Percentiles rank a stretch among this genome's conserved stretches.
Conservation (phyloP, 2,329 filamentous ascomycete species). For the Beauveria sp. region DNA sequence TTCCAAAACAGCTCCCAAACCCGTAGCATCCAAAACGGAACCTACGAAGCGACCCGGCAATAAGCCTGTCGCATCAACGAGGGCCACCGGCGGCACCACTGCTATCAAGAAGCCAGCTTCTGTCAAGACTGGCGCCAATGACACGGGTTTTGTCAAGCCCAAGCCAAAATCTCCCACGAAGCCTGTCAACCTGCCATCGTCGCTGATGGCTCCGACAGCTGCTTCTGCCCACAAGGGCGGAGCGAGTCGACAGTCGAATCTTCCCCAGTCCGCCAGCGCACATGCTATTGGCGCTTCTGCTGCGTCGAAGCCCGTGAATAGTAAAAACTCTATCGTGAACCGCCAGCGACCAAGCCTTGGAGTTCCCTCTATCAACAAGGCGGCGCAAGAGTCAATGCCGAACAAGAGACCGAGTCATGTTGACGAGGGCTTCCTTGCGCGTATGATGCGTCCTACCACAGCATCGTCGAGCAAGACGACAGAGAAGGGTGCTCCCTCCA, state of each 20-base stretch:
- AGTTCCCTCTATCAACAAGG: constrained; percentile 47
- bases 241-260: constrained; percentile 24
- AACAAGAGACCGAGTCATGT: constrained; percentile 46
- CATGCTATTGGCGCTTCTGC: constrained; percentile 30
- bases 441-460: constrained; percentile 74
- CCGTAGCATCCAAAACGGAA: constrained; percentile 19
- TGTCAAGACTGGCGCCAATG: constrained; percentile 30
- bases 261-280: constrained; percentile 23
- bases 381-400: constrained; percentile 33
- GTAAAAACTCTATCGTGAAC: constrained; percentile 37
- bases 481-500: constrained; percentile 47
- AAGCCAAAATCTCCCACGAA: constrained; percentile 63
- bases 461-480: constrained; percentile 59
- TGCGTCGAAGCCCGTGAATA: constrained; percentile 29
- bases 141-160: constrained; percentile 45
- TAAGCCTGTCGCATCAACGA: constrained; percentile 20
- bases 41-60: constrained; percentile 17
- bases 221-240: constrained; percentile 55
- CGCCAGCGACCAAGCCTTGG: constrained; percentile 47
- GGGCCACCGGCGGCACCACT: constrained; percentile 23
- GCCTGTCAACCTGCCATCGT: constrained; percentile 57
- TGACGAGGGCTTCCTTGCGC: constrained; percentile 66
- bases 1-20: constrained; percentile 19
- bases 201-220: constrained; percentile 62
- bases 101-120: constrained; percentile 36